phyloP scores from a whole-genome alignment of 208 protist species.

The Trypanosoma congolense region DNA sequence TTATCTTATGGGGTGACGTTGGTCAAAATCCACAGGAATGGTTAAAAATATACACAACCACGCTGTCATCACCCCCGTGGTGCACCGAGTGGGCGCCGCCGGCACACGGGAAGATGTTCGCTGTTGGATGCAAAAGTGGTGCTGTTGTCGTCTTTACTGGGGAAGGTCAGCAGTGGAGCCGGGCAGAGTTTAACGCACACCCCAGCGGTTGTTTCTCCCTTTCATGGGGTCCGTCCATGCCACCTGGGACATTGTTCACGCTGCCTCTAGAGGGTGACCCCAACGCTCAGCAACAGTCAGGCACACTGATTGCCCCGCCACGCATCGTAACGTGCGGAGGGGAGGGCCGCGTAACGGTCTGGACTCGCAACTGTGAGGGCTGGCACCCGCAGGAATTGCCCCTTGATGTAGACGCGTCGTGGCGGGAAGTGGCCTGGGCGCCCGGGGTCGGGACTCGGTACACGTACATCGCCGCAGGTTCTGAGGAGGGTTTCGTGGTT shows the following conservation, averaged over 20 bases:
- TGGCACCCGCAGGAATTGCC: conserved; percentile 47
- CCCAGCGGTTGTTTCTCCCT: conserved; percentile 46
- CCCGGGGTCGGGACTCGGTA: conserved; percentile 70
- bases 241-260: conserved; percentile 61
- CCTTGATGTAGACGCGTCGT: conserved; percentile 34
- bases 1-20: conserved; percentile 59
- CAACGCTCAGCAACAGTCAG: not conserved
- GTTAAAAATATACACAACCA: conserved; percentile 47
- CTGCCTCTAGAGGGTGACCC: conserved; percentile 50
- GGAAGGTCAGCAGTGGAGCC: conserved; percentile 54
- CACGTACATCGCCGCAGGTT: conserved; percentile 77
- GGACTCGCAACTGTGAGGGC: conserved; percentile 42
- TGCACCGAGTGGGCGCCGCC: conserved; percentile 73
- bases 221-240: conserved; percentile 65
- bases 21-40: conserved; percentile 35
- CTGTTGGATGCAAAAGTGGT: conserved; percentile 67
- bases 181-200: conserved; percentile 44
- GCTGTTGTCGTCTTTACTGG: conserved; percentile 61
- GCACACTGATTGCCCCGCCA: conserved; percentile 46
- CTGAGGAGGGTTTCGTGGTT: conserved; percentile 65
- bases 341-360: conserved; percentile 45
- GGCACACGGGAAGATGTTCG: conserved; percentile 79
- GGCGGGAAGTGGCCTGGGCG: conserved; percentile 76
- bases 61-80: conserved; percentile 38
- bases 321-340: conserved; percentile 77